Base-by-base conservation (phyloP, 2,329 filamentous ascomycete genomes). In the Pseudocercospora crystallina region DNA sequence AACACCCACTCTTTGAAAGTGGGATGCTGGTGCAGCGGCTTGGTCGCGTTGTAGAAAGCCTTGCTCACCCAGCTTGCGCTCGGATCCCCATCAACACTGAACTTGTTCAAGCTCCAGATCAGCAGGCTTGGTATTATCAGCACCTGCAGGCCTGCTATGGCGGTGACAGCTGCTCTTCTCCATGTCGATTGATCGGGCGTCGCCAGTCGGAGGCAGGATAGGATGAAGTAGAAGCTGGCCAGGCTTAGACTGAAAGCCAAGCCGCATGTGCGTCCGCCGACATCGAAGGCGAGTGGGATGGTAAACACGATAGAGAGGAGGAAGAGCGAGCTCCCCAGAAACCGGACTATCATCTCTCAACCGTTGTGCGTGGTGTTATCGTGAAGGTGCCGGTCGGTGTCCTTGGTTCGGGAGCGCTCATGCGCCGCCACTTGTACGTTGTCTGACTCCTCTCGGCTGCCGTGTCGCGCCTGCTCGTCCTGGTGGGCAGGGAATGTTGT, bases 221-320 rank as follows among this genome's bases (percentile, higher is more conserved):
- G 90, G 70, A 89, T 73, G 69, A 96, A 86, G 76, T 97, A 97
- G 78, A 95, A 97, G 64, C 81, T 79, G 62, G 92, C 91, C 47
- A 97, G 82, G 41, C 88, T 84, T 47, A 97, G 81, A 68, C 90
- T 96, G 76, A 95, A 97, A 57, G 90, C 92, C 66, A 99, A 80
- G 53, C 94, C 94, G 67, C 90, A 95, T 64, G 94, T 91, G 65
- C 90, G 86, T 56, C 94, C 94, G 69, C 94, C 94, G 66, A 97
- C 92, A 82, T 99, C 94, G 76, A 97, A 97, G 65, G 92, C 89
- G 69, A 99, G 85, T 56, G 94, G 94, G 69, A 99, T 94, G 56
- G 90, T 96, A 69, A 97, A 87, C 68, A 97, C 85, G 71, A 96
- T 90, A 74, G 88, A 88, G 73, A 91, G 81, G 64, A 97, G 84